Evolutionary conservation across 2,329 filamentous ascomycete species (phyloP).

Genomic region (Chalara sp.): DNA sequence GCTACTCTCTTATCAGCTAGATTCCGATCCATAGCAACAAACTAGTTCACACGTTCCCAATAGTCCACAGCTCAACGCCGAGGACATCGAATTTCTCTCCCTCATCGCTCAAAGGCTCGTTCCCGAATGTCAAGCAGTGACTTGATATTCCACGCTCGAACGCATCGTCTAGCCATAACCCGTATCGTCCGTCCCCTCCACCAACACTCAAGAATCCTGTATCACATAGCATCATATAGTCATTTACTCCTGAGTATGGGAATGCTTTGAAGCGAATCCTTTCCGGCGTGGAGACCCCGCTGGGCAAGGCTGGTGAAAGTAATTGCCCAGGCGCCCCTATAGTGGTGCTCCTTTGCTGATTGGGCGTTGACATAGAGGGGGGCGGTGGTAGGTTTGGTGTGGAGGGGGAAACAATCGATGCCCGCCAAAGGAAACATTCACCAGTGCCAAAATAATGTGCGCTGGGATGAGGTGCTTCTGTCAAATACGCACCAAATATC

Average conservation of each 20-base stretch:
- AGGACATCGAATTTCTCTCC: constrained; percentile 87
- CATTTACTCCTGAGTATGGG: constrained; percentile 90
- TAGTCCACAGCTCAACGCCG: constrained; percentile 89
- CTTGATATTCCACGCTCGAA: constrained; percentile 80
- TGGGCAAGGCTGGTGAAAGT: constrained; percentile 20
- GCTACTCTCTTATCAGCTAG: too few species aligned
- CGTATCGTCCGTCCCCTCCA: constrained; percentile 83
- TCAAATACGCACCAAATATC: constrained; percentile 91
- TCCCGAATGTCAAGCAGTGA: constrained; percentile 85
- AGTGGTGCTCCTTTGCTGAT: constrained; percentile 56
- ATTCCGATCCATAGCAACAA: too few species aligned
- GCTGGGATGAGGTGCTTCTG: constrained; percentile 74
- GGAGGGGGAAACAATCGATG: constrained; percentile 54
- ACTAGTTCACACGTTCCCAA: constrained; percentile 45
- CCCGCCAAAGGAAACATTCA: constrained; percentile 90
- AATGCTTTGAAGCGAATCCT: constrained; percentile 94
- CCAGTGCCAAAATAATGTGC: constrained; percentile 91
- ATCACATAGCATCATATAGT: constrained; percentile 95
- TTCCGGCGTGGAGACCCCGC: constrained; percentile 51
- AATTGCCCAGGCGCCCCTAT: constrained; percentile 27
- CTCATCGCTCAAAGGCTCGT: constrained; percentile 88
- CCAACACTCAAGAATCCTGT: constrained; percentile 78
- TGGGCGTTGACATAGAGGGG: constrained; percentile 58
- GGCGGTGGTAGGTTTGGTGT: constrained; percentile 52
- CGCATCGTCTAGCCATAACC: constrained; percentile 84